Evolutionary conservation across 768 basidiomycete genomes (phyloP), one percentile per base, ranked within the genome.

Genomic region (Trametes villosa): DNA sequence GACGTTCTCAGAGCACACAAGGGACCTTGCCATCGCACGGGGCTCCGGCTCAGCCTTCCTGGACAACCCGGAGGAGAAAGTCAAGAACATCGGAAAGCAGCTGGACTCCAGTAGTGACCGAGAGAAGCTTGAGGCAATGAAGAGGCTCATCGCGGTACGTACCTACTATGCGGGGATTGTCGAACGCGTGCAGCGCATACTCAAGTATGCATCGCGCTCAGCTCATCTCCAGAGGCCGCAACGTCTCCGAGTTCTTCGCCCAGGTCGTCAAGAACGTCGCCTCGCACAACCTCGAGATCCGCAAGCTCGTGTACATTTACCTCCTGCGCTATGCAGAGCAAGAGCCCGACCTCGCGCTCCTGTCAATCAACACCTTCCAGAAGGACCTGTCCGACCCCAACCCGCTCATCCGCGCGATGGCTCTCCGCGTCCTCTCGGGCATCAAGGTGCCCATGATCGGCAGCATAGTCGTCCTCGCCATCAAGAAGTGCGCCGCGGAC

Each of bases 281-380:
- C 2, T 92, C 94, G 2, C 86, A 87, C 56, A 92, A 93, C 70
- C 86, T 98, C 49, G 94, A 97, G 74, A 89, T 96, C 68, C 87
- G 96, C 60, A 98, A 98, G 76, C 86, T 99, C 53, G 94, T 98
- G 38, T 98, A 98, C 75, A 96, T 98, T 65, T 99, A 96, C 77
- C 88, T 99, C 65, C 79, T 98, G 45, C 89, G 94, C 60, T 96
- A 97, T 75, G 94, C 97, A 50, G 88, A 92, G 41, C 85, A 88
- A 33, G 95, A 97, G 68, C 96, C 97, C 15, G 97, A 98, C 74
- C 87, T 98, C 48, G 92, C 96, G 1, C 77, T 99, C 49, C 82
- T 99, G 30, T 96, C 95, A 3, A 96, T 99, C 79, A 99, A 99
- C 76, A 96, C 96, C 1, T 98, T 98, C 71, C 97, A 99, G 74